phyloP scores from a whole-genome alignment of 1,284 basidiomycete genomes.

The Neonothopanus nambi region DNA sequence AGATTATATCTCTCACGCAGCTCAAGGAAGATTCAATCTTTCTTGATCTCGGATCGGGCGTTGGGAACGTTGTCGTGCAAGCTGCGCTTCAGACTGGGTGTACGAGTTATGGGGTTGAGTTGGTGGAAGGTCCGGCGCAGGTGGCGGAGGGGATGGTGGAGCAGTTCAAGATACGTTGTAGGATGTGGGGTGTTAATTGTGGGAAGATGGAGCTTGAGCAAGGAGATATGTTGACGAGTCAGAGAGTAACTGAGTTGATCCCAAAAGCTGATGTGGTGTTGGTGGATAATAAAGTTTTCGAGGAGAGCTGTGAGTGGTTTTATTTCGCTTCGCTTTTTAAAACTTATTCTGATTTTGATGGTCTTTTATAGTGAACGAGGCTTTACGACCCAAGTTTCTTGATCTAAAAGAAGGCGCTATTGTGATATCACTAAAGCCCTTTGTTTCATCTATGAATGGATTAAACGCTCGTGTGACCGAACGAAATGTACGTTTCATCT shows the following conservation, averaged over 20 bases:
- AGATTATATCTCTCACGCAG: conserved; percentile 60
- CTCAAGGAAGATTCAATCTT: conserved; percentile 63
- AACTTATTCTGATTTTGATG: conserved; percentile 3
- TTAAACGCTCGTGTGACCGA: conserved; percentile 62
- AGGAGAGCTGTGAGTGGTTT: conserved; percentile 57
- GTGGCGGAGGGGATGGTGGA: conserved; percentile 63
- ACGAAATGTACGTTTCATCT: conserved; percentile 61
- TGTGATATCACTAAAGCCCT: conserved; percentile 73
- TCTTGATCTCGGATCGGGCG: conserved; percentile 77
- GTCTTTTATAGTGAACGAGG: conserved; percentile 72
- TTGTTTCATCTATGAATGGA: conserved; percentile 56
- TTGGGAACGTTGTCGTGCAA: conserved; percentile 77
- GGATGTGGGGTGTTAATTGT: conserved; percentile 74
- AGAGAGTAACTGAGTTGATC: conserved; percentile 59
- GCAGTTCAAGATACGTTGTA: conserved; percentile 62
- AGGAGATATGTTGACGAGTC: conserved; percentile 70
- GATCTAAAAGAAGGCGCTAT: conserved; percentile 80
- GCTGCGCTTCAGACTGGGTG: conserved; percentile 76
- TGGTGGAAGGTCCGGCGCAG: conserved; percentile 61
- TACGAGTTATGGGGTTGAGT: conserved; percentile 69
- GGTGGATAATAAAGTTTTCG: conserved; percentile 80
- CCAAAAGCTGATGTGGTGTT: conserved; percentile 72
- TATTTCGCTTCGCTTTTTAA: background rate
- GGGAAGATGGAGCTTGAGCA: conserved; percentile 73
- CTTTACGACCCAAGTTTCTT: conserved; percentile 69